Evolutionary conservation across 2,329 filamentous ascomycete genomes (phyloP), one percentile per base, ranked within the genome.

Genomic region (Dothistroma pini): DNA sequence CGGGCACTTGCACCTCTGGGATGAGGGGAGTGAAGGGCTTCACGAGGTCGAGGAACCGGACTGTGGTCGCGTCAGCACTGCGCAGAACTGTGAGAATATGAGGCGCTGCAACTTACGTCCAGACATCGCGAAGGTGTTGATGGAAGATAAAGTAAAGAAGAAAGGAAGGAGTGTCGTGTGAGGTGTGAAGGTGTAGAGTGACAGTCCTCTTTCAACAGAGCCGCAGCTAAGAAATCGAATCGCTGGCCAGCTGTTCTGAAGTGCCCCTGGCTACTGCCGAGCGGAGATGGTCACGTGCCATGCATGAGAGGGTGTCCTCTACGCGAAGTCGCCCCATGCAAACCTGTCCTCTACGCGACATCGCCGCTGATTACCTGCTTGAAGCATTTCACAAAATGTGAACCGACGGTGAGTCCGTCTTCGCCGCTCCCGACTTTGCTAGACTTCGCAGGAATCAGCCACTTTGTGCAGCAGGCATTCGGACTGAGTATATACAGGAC

Each of bases 21-120:
- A 99, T 90, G 86, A 97, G 92, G 83, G 95, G 93, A 85, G 96
- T 91, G 79, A 99, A 99, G 76, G 95, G 95, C 83, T 99, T 99
- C 83, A 99, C 95, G 79, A 97, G 86, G 82, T 99, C 95, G 83
- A 99, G 93, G 78, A 99, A 99, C 79, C 95, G 93, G 81, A 99
- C 93, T 97, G 70, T 65, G 22, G 16, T 32, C 12, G 9, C 51
- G 67, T 70, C 54, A 70, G 66, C 47, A 12, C 7, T 50, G 44
- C n/a, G 25, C 29, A 25, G 29, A 2, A 10, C 48, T n/a, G 29
- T 21, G 31, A 12, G 19, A 10, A 1, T 16, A 10, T 2, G 5
- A 0, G n/a, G 51, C 1, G 22, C 11, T 53, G 3, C 7, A 5
- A 53, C 51, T 29, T 35, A 53, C 51, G 51, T 35, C 51, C 51